Evolutionary conservation across 2,329 filamentous ascomycete species (phyloP).

Genomic region (Coleophoma cylindrospora): DNA sequence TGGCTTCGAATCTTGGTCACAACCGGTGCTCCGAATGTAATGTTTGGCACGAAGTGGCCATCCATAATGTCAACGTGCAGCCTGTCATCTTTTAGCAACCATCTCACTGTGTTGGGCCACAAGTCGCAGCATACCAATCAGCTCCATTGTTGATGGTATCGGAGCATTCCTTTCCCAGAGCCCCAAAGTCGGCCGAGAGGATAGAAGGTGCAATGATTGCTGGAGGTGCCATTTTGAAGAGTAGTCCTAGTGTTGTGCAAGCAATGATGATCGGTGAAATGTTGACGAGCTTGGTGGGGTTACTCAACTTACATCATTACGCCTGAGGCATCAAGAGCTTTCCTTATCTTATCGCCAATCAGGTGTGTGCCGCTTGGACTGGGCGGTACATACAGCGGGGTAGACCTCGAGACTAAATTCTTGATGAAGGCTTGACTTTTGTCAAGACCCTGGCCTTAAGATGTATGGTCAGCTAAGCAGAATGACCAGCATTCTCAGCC

Average conservation of each 20-base stretch:
- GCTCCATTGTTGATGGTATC: constrained; percentile 81
- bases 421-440: no score
- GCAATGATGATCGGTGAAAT: neutral
- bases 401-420: no score
- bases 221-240: constrained; percentile 68
- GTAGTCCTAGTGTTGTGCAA: neutral
- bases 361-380: neutral
- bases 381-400: no score
- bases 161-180: constrained; percentile 80
- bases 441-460: no score
- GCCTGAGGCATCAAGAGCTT: neutral
- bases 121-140: constrained; percentile 66
- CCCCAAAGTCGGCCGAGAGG: constrained; percentile 90
- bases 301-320: neutral
- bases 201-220: constrained; percentile 99
- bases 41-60: constrained; percentile 97
- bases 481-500: no score
- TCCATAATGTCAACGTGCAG: constrained; percentile 85
- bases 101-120: constrained; percentile 31
- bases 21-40: constrained; percentile 93
- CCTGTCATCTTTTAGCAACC: neutral
- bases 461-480: no score
- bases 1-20: constrained; percentile 89
- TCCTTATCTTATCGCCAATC: neutral
- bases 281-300: neutral